Conservation (phyloP, 495 filamentous ascomycete species). For the Mytilinidion resinicola region DNA sequence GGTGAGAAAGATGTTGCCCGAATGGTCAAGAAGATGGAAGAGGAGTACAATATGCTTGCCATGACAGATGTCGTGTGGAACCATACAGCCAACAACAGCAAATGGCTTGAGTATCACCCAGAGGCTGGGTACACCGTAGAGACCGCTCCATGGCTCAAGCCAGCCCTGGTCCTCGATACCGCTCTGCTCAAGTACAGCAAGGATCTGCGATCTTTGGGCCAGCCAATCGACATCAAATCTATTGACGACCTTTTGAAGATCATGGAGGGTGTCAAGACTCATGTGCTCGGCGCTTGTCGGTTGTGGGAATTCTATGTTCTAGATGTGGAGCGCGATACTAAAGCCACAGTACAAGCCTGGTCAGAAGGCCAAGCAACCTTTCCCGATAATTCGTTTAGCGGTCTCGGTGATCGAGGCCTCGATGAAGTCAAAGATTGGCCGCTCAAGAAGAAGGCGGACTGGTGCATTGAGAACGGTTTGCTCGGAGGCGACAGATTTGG, state of each 20-base stretch:
- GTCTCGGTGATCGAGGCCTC: slow-evolving; percentile 43
- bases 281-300: slow-evolving; percentile 65
- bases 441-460: slow-evolving; percentile 55
- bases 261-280: slow-evolving; percentile 76
- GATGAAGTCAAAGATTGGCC: slow-evolving; percentile 52
- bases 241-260: slow-evolving; percentile 71
- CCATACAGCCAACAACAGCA: slow-evolving; percentile 92
- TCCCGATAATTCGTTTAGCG: slow-evolving; percentile 41
- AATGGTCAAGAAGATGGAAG: slow-evolving; percentile 75
- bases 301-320: slow-evolving; percentile 93
- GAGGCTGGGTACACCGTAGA: slow-evolving; percentile 93
- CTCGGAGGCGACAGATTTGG: slow-evolving; percentile 64
- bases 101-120: slow-evolving; percentile 90
- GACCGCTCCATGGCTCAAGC: slow-evolving; percentile 87
- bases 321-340: slow-evolving; percentile 66
- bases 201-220: slow-evolving; percentile 57
- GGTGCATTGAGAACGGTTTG: slow-evolving; percentile 58
- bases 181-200: slow-evolving; percentile 71
- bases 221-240: slow-evolving; percentile 66
- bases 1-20: slow-evolving; percentile 77
- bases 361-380: slow-evolving; percentile 46
- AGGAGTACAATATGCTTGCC: slow-evolving; percentile 74
- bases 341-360: slow-evolving; percentile 67
- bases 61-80: slow-evolving; percentile 98
- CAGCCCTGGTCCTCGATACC: slow-evolving; percentile 81